Evolutionary conservation across 1,139 yeast genomes (phyloP).

Genomic region (Suhomyces kunorum): DNA sequence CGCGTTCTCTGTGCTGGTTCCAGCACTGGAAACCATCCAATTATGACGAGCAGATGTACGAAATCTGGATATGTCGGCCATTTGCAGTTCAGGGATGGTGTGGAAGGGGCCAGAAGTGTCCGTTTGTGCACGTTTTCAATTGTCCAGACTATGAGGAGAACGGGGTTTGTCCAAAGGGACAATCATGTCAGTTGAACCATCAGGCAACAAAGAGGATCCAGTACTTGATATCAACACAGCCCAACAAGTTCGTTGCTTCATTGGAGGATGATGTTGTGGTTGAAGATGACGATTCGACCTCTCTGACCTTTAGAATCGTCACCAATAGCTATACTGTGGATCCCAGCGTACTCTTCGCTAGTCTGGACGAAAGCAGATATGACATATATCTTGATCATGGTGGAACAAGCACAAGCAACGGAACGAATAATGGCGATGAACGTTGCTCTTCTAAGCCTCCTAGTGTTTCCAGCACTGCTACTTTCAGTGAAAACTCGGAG

Average conservation of each 20-base stretch:
- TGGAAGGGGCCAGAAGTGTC: slow-evolving; percentile 58
- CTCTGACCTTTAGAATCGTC: slow-evolving; percentile 12
- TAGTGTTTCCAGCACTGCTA: slow-evolving; percentile 3
- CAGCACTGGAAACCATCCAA: slow-evolving; percentile 41
- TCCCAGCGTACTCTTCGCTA: slow-evolving; percentile 27
- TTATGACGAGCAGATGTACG: slow-evolving; percentile 43
- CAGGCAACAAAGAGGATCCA: slow-evolving; percentile 34
- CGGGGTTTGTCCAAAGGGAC: slow-evolving; percentile 56
- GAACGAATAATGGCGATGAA: no score
- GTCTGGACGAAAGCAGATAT: slow-evolving; percentile 27
- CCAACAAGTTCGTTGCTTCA: slow-evolving; percentile 20
- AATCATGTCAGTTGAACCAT: slow-evolving; percentile 53
- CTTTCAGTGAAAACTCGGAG: slow-evolving; percentile 15
- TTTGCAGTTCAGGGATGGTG: slow-evolving; percentile 75
- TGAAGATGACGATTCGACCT: slow-evolving; percentile 21
- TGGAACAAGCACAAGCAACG: neutral
- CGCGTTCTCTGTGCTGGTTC: slow-evolving; percentile 55
- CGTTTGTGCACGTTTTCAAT: slow-evolving; percentile 55
- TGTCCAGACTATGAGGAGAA: slow-evolving; percentile 73
- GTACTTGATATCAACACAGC: slow-evolving; percentile 26
- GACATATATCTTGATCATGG: slow-evolving; percentile 30
- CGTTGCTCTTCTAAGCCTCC: no score
- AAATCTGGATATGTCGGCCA: slow-evolving; percentile 58
- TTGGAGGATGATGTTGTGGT: slow-evolving; percentile 34
- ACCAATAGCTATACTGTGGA: slow-evolving; percentile 41